A percentile compares a stretch with the other conserved stretches of the same genome.
Conservation (phyloP, 257 asterid species). For the Coffea canephora region DNA sequence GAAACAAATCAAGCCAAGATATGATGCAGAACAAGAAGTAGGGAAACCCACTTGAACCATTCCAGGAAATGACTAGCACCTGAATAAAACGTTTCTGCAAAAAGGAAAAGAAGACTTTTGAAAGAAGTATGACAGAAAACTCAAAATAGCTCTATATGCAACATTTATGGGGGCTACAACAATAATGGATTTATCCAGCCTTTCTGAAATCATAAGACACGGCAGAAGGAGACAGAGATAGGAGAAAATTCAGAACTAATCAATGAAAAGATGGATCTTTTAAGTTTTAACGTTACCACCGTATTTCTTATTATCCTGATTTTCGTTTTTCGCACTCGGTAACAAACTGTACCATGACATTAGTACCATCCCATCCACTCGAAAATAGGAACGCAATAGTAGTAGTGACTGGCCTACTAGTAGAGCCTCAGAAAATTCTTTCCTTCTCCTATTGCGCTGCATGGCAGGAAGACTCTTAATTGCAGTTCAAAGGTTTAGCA, state of each 20-base stretch:
- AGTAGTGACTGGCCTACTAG: too few species aligned
- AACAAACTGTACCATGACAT: neutral
- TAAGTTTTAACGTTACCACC: constrained; percentile 1
- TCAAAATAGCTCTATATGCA: constrained; percentile 9
- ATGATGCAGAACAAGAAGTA: neutral
- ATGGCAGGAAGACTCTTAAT: neutral
- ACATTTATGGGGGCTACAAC: constrained; percentile 28
- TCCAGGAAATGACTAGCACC: neutral
- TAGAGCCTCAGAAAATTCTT: neutral
- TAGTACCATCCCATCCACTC: neutral
- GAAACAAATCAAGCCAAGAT: neutral
- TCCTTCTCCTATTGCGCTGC: neutral
- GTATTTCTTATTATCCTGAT: neutral
- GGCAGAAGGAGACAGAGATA: neutral
- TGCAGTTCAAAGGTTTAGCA: neutral
- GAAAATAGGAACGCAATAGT: neutral
- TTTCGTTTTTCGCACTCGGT: neutral
- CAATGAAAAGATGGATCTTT: constrained; percentile 20
- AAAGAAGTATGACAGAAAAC: constrained; percentile 10
- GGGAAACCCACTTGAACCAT: constrained; percentile 2
- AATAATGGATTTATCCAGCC: constrained; percentile 15
- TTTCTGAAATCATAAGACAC: constrained; percentile 1
- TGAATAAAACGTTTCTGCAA: constrained; percentile 3
- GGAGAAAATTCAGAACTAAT: constrained; percentile 12
- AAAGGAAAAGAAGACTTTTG: constrained; percentile 6